A percentile compares a stretch with the other conserved stretches of the same genome.
Evolutionary conservation across 129 eudicot genomes (phyloP).

Genomic region (Chrysanthemum lavandulifolium): DNA sequence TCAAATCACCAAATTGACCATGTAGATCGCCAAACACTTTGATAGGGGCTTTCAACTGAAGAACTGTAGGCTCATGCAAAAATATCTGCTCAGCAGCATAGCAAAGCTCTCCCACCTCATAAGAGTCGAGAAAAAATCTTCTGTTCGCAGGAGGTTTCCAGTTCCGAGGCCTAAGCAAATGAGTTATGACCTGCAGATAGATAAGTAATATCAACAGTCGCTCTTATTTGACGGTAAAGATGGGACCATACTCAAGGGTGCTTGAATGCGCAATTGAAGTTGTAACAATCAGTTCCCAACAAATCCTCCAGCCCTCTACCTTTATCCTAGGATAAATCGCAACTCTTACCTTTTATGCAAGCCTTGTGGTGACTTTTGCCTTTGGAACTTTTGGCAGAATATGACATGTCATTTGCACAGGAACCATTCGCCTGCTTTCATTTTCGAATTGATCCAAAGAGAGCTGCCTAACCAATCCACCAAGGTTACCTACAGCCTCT

Average conservation of each 20-base stretch:
- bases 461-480: conserved; percentile 91
- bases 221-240: not conserved
- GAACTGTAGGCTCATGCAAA: conserved; percentile 93
- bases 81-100: conserved; percentile 97
- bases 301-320: too few species aligned
- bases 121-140: conserved; percentile 90
- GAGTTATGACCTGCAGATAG: conserved; percentile 70
- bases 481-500: conserved; percentile 91
- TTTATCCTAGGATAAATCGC: not conserved
- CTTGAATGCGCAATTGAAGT: not conserved
- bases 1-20: conserved; percentile 97
- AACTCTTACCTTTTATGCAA: conserved; percentile 82
- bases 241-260: not conserved
- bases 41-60: conserved; percentile 93
- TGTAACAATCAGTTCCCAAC: not conserved
- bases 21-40: conserved; percentile 98
- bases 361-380: conserved; percentile 97
- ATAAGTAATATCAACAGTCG: not conserved
- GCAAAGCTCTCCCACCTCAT: conserved; percentile 98
- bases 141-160: conserved; percentile 96
- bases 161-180: conserved; percentile 87
- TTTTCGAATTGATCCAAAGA: conserved; percentile 97
- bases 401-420: conserved; percentile 61
- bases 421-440: conserved; percentile 93
- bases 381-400: conserved; percentile 60